Base-by-base conservation (phyloP, 768 basidiomycete genomes). In the Lactarius akahatsu region DNA sequence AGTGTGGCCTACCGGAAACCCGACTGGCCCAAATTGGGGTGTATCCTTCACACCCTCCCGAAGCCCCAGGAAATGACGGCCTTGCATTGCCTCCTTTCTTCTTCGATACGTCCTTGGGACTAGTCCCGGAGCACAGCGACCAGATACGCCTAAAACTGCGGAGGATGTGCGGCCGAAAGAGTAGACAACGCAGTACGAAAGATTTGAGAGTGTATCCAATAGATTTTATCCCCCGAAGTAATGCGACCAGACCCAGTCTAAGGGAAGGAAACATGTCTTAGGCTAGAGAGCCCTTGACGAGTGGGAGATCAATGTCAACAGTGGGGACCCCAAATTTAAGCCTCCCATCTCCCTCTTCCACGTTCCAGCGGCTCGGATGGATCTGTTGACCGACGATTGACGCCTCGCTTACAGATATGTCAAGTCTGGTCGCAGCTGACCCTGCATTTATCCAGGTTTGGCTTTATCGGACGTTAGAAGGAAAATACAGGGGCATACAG, bases 401-500 rank as follows among this genome's bases (percentile, higher is more conserved):
- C 40, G 16, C 45, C n/a, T n/a, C 20, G 45, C 45, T 47, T 10
- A 47, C n/a, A 11, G n/a, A 11, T 23, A n/a, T 47, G n/a, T 47
- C 45, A 23, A 47, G n/a, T 18, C 45, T 1, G 9, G 10, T n/a
- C 0, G 9, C 45, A 23, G n/a, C n/a, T 23, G 45, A 47, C n/a
- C 45, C n/a, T 47, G n/a, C 45, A n/a, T 47, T 47, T 47, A 23
- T 47, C 45, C 45, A 11, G 43, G 45, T 47, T 47, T n/a, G 45
- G 43, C 9, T 45, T 45, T 40, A 40, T 40, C 38, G 38, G 38
- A 40, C 13, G 38, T 40, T 13, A n/a, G n/a, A 28, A 28, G 26
- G 26, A 28, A 8, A 5, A 79, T 84, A 75, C 69, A 85, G 85
- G 80, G 80, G 85, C 85, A 86, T 77, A 87, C 80, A 38, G 2